Evolutionary conservation across 495 filamentous ascomycete species (phyloP).

Genomic region (Trichoderma parareesei): DNA sequence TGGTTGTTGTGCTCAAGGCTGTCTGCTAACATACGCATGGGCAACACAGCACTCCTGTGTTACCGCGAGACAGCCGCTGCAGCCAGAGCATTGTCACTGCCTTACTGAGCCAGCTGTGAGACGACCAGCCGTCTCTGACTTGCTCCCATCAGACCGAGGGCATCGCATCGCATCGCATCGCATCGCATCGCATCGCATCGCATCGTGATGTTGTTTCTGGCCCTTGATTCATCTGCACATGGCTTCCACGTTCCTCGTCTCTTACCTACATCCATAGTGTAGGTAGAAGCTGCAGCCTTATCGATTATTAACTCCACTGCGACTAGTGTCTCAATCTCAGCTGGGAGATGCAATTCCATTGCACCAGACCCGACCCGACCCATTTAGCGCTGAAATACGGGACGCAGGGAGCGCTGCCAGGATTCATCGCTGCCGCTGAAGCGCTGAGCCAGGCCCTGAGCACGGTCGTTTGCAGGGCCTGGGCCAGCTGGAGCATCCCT

Average conservation of each 20-base stretch:
- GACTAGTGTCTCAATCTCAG: background rate
- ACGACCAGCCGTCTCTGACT: no score
- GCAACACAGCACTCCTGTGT: no score
- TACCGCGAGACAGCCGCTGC: no score
- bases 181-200: no score
- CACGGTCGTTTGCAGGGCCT: background rate
- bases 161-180: no score
- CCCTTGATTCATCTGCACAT: background rate
- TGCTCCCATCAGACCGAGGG: no score
- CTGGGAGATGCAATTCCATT: no score
- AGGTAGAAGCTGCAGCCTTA: constrained; percentile 4
- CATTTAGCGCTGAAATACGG: background rate
- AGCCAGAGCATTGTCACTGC: no score
- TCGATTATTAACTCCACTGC: constrained; percentile 5
- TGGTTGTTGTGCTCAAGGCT: no score
- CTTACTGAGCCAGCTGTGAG: no score
- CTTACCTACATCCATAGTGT: no score
- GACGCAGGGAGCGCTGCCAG: background rate
- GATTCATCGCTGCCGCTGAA: background rate
- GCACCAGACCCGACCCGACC: background rate
- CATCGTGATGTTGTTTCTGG: background rate
- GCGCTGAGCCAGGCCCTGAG: background rate
- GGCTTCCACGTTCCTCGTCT: background rate
- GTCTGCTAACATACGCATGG: no score
- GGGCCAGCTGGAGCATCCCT: background rate